These are phyloP conservation scores for Dioscorea dumetorum DNA, from an alignment of 106 monocot genomes.

Conservation along the genomic window DNA sequence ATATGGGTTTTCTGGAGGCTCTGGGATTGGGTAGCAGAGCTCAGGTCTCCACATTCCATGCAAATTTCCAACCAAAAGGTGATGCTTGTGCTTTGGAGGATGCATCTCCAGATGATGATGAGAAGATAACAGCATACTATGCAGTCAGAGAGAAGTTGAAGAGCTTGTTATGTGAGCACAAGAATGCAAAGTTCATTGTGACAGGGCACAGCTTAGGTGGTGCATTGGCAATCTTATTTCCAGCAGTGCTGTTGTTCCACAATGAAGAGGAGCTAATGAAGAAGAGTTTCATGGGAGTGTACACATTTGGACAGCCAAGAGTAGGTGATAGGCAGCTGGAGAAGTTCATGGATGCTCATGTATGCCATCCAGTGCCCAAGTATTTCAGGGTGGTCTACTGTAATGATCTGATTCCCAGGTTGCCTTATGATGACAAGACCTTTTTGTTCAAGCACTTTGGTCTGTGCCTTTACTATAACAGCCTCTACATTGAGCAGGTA, in stretches of 20 bases:
- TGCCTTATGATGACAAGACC: slow-evolving; percentile 15
- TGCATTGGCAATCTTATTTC: slow-evolving; percentile 46
- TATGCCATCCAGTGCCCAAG: slow-evolving; percentile 8
- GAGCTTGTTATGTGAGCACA: slow-evolving; percentile 17
- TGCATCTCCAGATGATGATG: not conserved
- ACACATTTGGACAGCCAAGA: slow-evolving; percentile 52
- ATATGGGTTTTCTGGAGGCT: slow-evolving; percentile 50
- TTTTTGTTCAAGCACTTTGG: slow-evolving; percentile 21
- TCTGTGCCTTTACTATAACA: slow-evolving; percentile 12
- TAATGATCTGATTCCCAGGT: slow-evolving; percentile 13
- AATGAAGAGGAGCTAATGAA: slow-evolving; percentile 26
- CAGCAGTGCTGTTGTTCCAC: slow-evolving; percentile 31
- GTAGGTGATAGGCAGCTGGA: slow-evolving; percentile 36
- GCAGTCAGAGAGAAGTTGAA: slow-evolving; percentile 22
- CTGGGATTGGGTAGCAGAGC: slow-evolving; percentile 30
- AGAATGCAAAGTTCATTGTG: slow-evolving; percentile 34
- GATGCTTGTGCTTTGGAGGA: not conserved
- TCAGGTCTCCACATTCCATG: slow-evolving; percentile 18
- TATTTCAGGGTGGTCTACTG: slow-evolving; percentile 22
- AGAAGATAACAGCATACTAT: slow-evolving; percentile 29
- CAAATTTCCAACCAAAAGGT: slow-evolving; percentile 2
- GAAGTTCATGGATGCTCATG: slow-evolving; percentile 21
- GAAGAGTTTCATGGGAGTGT: slow-evolving; percentile 25
- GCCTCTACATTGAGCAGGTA: slow-evolving; percentile 14
- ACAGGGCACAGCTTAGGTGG: slow-evolving; percentile 66